A percentile compares a stretch with the other conserved stretches of the same genome.
Conservation (phyloP, 257 asterid species). For the Gentiana macrophylla region DNA sequence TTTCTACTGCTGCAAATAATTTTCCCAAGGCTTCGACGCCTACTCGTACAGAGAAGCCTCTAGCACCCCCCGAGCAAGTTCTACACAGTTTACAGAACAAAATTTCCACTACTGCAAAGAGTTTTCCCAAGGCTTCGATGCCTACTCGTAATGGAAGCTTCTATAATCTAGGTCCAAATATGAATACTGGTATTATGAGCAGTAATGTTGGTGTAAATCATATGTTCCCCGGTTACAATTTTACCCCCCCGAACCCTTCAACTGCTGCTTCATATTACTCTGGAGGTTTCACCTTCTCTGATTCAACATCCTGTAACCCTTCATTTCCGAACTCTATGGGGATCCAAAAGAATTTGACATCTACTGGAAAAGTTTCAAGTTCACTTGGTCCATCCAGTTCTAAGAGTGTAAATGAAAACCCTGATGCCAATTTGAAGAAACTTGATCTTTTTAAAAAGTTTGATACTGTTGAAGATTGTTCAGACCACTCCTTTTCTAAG, state of each 20-base stretch:
- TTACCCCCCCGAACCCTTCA: constrained; percentile 12
- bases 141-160: constrained; percentile 4
- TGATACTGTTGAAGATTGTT: constrained; percentile 60
- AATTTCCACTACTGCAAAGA: neutral
- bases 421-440: constrained; percentile 36
- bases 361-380: constrained; percentile 7
- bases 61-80: no score
- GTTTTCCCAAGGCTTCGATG: neutral
- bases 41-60: constrained; percentile 1
- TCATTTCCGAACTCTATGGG: constrained; percentile 11
- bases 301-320: neutral
- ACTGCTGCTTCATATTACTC: constrained; percentile 6
- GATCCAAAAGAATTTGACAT: constrained; percentile 16
- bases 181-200: neutral
- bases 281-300: constrained; percentile 15
- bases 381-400: constrained; percentile 11
- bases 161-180: neutral
- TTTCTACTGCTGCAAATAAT: constrained; percentile 1
- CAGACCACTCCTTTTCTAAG: constrained; percentile 50
- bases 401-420: constrained; percentile 18
- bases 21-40: no score
- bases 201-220: constrained; percentile 10
- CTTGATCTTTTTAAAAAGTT: constrained; percentile 48
- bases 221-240: neutral
- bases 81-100: no score